Evolutionary conservation across 352 stramenopile genomes (phyloP), one percentile per base, ranked within the genome.

Genomic region (Phytopythium delawarense): DNA sequence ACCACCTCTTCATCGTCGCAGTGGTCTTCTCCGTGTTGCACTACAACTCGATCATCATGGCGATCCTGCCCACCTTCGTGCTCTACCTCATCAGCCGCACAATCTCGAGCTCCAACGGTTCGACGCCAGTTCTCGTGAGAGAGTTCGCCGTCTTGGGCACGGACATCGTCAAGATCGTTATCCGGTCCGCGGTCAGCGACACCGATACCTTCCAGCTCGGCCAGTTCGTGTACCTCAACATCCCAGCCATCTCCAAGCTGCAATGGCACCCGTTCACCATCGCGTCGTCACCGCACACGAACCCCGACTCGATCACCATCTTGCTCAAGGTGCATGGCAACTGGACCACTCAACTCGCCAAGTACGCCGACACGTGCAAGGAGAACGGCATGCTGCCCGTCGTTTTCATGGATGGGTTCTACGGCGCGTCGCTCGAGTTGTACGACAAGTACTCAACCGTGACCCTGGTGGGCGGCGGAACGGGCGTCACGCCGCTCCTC

Each of bases 231-330:
- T 71, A 70, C 45, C 2, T 71, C 16, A 67, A 67, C 21, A 52
- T 71, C 18, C 67, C 63, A 1, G 15, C 53, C 32, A 51, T 74
- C 30, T 70, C 64, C 44, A 69, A 70, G 62, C 64, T 65, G 32
- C 62, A 74, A 42, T 74, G 67, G 67, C 67, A 74, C 20, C 57
- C 67, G 2, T 70, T 74, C 63, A 67, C 57, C 5, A 61, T 74
- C 42, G 54, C 63, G 20, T 67, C 63, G 28, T 63, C 63, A 7
- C 58, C 63, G 21, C 37, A 57, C 21, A 18, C 48, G 2, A 51
- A 39, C 13, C 25, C 62, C 7, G 44, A 32, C n/a, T 13, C 50
- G n/a, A 44, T 70, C 53, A 70, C 42, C 18, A 40, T 74, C 12
- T 55, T 70, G n/a, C n/a, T 66, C 44, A 70, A 70, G 35, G 42